These are phyloP conservation scores for Rhododendron henanense DNA, from an alignment of 148 eudicot genomes.

Conservation along the genomic window DNA sequence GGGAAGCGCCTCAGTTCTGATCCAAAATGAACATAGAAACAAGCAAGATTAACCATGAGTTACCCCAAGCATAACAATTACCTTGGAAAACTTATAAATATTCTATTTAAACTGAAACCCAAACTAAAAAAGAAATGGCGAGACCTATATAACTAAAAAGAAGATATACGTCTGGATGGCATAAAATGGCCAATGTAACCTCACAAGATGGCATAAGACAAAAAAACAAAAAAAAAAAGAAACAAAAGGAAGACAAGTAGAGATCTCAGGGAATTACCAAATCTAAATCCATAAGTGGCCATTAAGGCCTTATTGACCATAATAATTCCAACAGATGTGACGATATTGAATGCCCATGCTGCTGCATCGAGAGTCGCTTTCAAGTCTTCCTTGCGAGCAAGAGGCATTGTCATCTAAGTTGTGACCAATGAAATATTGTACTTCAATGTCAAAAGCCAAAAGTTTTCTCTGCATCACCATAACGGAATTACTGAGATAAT, in stretches of 20 bases:
- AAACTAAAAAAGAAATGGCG: not conserved
- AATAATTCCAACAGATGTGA: constrained; percentile 85
- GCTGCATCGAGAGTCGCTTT: constrained; percentile 68
- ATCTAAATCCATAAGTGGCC: constrained; percentile 76
- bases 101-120: not conserved
- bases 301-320: constrained; percentile 79
- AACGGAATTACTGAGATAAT: not conserved
- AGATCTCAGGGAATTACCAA: constrained; percentile 40
- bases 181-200: not conserved
- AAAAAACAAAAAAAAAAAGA: not conserved
- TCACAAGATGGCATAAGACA: not conserved
- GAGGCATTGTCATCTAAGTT: constrained; percentile 40
- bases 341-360: constrained; percentile 86
- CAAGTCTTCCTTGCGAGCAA: constrained; percentile 62
- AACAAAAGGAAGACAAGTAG: not conserved
- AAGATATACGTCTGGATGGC: not conserved
- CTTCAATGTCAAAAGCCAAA: not conserved
- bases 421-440: constrained; percentile 6
- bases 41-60: not conserved
- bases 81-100: not conserved
- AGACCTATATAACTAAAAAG: not conserved
- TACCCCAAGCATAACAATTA: not conserved
- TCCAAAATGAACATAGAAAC: not conserved
- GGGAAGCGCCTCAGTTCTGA: no score
- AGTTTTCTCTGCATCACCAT: not conserved